Conservation (phyloP, 2,329 filamentous ascomycete species). For the Arthrobotrys conoides region DNA sequence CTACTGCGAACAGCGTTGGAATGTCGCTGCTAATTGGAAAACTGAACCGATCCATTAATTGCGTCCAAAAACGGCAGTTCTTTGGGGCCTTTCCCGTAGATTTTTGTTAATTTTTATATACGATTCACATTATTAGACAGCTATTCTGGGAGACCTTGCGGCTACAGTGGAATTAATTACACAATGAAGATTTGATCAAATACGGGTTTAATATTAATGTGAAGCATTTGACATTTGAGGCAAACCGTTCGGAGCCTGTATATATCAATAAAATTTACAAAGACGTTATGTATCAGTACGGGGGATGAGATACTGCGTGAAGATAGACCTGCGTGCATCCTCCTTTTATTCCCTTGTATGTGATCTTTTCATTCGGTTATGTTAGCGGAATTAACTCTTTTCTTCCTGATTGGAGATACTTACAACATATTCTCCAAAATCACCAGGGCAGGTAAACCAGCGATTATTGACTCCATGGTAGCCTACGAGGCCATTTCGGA, state of each 20-base stretch:
- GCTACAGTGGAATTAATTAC: no score
- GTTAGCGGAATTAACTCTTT: neutral
- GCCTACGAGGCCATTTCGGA: conserved; percentile 30
- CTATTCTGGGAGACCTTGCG: neutral
- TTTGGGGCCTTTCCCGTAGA: neutral
- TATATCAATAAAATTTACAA: neutral
- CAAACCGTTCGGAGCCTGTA: neutral
- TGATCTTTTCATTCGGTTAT: conserved; percentile 7
- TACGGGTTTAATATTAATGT: no score
- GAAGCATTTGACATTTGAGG: neutral
- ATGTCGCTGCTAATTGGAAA: neutral
- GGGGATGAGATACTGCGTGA: conserved; percentile 32
- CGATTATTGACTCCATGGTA: conserved; percentile 36
- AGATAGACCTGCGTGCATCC: conserved; percentile 30
- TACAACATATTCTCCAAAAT: conserved; percentile 40
- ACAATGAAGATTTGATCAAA: no score
- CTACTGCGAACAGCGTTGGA: neutral
- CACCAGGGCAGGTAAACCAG: conserved; percentile 36
- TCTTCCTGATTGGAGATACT: neutral
- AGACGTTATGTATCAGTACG: conserved; percentile 13
- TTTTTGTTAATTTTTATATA: neutral
- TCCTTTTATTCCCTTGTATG: conserved; percentile 20
- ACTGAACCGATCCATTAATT: neutral
- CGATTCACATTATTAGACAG: neutral
- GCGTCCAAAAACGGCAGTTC: neutral